phyloP scores from a whole-genome alignment of 225 moss, liverwort and hornwort genomes.

The Lunularia cruciata region DNA sequence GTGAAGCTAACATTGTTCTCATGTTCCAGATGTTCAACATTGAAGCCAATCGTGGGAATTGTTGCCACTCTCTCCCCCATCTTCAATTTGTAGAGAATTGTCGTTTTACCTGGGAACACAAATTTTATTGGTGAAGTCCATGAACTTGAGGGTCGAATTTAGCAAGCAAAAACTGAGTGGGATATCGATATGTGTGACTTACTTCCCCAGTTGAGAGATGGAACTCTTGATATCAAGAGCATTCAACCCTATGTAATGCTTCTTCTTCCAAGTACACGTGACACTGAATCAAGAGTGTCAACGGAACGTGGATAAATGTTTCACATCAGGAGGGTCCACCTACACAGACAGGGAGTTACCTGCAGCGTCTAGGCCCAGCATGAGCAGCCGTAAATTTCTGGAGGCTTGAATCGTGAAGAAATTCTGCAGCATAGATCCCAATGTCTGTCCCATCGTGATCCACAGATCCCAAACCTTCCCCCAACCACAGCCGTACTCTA shows the following conservation, averaged over 20 bases:
- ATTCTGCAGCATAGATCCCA: slow-evolving; percentile 22
- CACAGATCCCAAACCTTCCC: slow-evolving; percentile 3
- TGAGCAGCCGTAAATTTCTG: slow-evolving; percentile 14
- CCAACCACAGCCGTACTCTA: slow-evolving; percentile 12
- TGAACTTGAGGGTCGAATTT: no score
- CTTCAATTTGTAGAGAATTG: slow-evolving; percentile 22
- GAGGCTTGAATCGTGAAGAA: neutral
- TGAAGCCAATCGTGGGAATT: slow-evolving; percentile 26
- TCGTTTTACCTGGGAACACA: slow-evolving; percentile 19
- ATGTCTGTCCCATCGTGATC: slow-evolving; percentile 22
- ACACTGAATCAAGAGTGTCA: no score
- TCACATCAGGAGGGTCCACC: no score
- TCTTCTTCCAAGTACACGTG: no score
- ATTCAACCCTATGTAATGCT: no score
- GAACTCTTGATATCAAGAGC: no score
- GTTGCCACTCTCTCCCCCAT: slow-evolving; percentile 23
- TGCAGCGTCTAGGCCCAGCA: slow-evolving; percentile 21
- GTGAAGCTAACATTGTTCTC: slow-evolving; percentile 23
- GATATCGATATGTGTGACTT: no score
- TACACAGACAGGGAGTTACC: no score
- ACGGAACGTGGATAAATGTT: no score
- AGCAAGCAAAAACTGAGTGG: no score
- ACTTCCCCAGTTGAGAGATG: no score
- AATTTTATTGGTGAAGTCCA: no score
- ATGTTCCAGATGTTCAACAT: slow-evolving; percentile 21